Percentiles rank a stretch among this genome's conserved stretches.
Conservation (phyloP, 2,329 filamentous ascomycete species). For the Microcyclosporella mali region DNA sequence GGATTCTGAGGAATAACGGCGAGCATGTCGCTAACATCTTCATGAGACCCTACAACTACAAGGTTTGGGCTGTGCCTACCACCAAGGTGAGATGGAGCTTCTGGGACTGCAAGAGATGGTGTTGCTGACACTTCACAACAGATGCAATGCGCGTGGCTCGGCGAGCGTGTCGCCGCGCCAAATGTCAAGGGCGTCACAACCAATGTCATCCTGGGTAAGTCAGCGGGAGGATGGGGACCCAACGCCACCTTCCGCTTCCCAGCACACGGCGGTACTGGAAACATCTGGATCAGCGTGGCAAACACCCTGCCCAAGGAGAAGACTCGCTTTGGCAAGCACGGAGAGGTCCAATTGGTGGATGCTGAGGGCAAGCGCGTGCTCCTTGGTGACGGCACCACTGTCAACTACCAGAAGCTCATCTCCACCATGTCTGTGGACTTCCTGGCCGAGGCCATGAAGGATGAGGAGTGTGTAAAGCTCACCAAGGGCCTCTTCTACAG, state of each 20-base stretch:
- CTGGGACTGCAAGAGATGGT: constrained; percentile 3
- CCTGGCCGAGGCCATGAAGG: constrained; percentile 78
- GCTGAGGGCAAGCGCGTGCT: constrained; percentile 76
- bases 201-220: constrained; percentile 94
- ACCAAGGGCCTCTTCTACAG: constrained; percentile 95
- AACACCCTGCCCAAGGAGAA: constrained; percentile 89
- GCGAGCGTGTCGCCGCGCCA: constrained; percentile 94
- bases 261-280: constrained; percentile 87
- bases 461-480: constrained; percentile 73
- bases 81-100: constrained; percentile 63
- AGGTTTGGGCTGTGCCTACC: constrained; percentile 98
- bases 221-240: constrained; percentile 94
- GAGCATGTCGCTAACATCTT: constrained; percentile 86
- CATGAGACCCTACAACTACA: constrained; percentile 99
- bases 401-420: constrained; percentile 87
- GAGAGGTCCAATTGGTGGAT: constrained; percentile 79
- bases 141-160: constrained; percentile 99
- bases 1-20: constrained; percentile 91
- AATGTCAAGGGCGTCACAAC: constrained; percentile 88
- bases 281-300: constrained; percentile 97
- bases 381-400: constrained; percentile 75
- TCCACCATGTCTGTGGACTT: constrained; percentile 95
- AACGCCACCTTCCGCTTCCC: constrained; percentile 99
- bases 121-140: constrained; percentile 35
- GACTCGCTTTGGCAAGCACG: constrained; percentile 79